phyloP scores from a whole-genome alignment of 2,329 filamentous ascomycete species.

The Penicillium sp. region DNA sequence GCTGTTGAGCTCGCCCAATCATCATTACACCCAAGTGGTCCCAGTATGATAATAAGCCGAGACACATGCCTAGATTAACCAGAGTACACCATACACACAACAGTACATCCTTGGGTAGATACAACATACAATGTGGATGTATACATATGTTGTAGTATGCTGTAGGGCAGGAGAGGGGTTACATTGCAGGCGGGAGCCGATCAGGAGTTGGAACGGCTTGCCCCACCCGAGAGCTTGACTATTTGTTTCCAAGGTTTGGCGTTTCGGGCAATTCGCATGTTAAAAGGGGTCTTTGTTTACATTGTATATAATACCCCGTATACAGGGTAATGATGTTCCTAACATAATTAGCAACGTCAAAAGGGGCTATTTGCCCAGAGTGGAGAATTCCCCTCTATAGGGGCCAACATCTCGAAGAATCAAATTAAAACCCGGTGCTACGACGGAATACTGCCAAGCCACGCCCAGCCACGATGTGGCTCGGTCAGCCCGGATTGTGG shows the following conservation, averaged over 20 bases:
- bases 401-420: not conserved
- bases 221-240: slow-evolving; percentile 7
- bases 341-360: not conserved
- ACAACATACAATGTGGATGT: no score
- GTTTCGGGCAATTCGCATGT: not conserved
- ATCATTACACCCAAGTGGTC: slow-evolving; percentile 4
- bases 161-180: not conserved
- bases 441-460: not conserved
- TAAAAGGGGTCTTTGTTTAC: not conserved
- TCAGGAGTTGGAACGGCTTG: not conserved
- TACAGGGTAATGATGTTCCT: not conserved
- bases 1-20: not conserved
- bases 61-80: not conserved
- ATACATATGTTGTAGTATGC: no score
- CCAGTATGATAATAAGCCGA: slow-evolving; percentile 1
- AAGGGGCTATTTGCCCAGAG: not conserved
- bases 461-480: slow-evolving; percentile 22
- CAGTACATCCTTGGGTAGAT: no score
- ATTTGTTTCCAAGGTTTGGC: slow-evolving; percentile 1
- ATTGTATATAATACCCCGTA: not conserved
- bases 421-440: no score
- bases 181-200: not conserved
- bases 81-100: no score
- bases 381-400: slow-evolving; percentile 4
- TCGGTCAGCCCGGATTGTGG: not conserved